Evolutionary conservation across 192 early-diverging fungal species (phyloP), one percentile per base, ranked within the genome.

Genomic region (Phlyctochytrium arcticum): DNA sequence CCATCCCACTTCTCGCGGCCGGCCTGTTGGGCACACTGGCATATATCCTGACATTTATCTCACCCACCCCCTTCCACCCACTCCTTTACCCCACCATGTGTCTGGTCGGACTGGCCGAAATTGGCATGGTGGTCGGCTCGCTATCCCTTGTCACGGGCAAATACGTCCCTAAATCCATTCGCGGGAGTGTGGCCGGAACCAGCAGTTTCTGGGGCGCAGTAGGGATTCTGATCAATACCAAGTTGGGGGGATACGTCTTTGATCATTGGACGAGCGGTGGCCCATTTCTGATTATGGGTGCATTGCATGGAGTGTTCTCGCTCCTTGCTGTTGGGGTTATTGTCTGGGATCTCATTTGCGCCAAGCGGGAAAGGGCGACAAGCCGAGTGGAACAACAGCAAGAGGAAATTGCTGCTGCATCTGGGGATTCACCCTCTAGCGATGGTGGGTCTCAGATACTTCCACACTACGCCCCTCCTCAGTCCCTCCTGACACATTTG

Each of bases 61-160:
- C 69, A 4, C 50, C 70, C 19, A 57, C 60, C 30, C 84, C 81
- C 15, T 83, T 73, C n/a, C 63, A 63, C 6, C 70, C 21, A 6
- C 69, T 24, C 44, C 57, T 75, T 23, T 83, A 62, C n/a, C 67
- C 77, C 42, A 58, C 78, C 53, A 69, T 72, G 26, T 32, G 75
- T 27, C 46, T 66, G 42, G 17, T 86, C 36, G 81, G 82, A 2
- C 71, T 77, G 65, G 86, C 59, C 62, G 82, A 85, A 79, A 81
- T 87, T 53, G 89, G 87, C 48, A 79, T 89, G 71, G 81, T 91
- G 27, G 75, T 89, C 36, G 69, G 80, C 3, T 84, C 82, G 5
- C 79, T 91, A 50, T 68, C 84, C 0, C 68, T 91, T 26, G 80
- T 88, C 32, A 81, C 82, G 27, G 79, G 75, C 6, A 47, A 24